Evolutionary conservation across 441 rosid genomes (phyloP), one percentile per base, ranked within the genome.

Genomic region (Caryocar brasiliense): DNA sequence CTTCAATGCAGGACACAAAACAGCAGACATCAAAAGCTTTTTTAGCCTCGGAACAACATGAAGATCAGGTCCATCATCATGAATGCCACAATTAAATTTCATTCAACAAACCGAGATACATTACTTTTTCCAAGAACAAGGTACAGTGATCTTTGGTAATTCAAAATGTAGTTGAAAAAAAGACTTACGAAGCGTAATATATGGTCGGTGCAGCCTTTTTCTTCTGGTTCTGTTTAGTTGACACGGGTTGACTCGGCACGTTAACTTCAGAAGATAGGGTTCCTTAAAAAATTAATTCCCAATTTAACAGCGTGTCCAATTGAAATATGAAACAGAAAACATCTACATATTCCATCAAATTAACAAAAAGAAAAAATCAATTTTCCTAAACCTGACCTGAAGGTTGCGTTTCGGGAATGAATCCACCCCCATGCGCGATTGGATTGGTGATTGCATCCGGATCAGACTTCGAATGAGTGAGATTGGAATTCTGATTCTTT

Each of bases 381-480:
- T n/a, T n/a, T n/a, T 32, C 24, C 15, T 13, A 20, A 44, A 38
- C 21, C 76, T 61, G 66, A 85, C 98, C 75, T 6, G 87, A 67
- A 61, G 89, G 83, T 20, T 77, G 85, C 2, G 84, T 67, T 50
- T 92, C 95, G 0, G 95, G 94, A 40, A 88, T 65, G 64, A 85
- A 92, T 9, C 97, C 98, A 4, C 98, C 96, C 18, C 96, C 98
- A 14, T 70, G 77, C 47, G 65, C 81, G 41, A 87, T 64, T 11
- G 98, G 98, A 73, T 87, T 93, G 10, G 74, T 44, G 37, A 62
- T 52, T 9, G 95, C 94, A 53, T 82, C 88, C 0, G 91, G 85
- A 2, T 78, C 75, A 2, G 83, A 72, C 51, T 73, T 77, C 2
- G 83, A 73, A 27, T 68, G 82, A 43, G 77, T 36, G 7, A 70